Evolutionary conservation across 2,329 filamentous ascomycete genomes (phyloP), one percentile per base, ranked within the genome.

Genomic region (Helminthosporium solani): DNA sequence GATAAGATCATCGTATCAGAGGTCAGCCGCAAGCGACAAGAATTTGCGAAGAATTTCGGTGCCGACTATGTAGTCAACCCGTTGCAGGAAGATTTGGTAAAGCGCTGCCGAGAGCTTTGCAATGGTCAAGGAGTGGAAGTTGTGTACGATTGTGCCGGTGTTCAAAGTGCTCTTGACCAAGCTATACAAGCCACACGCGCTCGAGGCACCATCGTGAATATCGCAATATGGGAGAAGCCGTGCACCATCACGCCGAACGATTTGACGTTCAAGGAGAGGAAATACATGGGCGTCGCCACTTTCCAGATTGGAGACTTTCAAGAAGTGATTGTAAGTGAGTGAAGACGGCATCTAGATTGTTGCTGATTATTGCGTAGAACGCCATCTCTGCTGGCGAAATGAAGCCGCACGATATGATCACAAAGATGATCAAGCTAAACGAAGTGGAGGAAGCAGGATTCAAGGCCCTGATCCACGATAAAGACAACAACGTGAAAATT

Each of bases 191-290:
- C 76, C 0, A 67, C 78, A 25, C 72, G 76, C 31, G 75, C 76
- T 11, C 58, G 75, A 34, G 78, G 78, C 3, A 79, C 75, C 2
- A 67, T 80, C 23, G 73, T 81, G 44, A 81, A 81, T 44, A 78
- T 81, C 41, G 78, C 78, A 7, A 76, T 81, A 30, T 80, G 77
- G 77, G 77, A 79, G 61, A 78, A 79, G 59, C 61, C 71, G n/a
- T 74, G 72, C 36, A 71, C 68, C 0, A 70, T 81, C 33, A 65
- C 68, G 27, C 75, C 77, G 3, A 81, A 80, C 44, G 71, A 76
- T 46, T 64, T 80, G 28, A 72, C 77, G 3, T 80, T 80, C 66
- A 73, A 76, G 47, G 78, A 81, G 63, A 67, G 73, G 42, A 73
- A 60, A n/a, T 80, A 78, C 46, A 69, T 78, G 60, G 77, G 76